Evolutionary conservation across 257 asterid genomes (phyloP).

Genomic region (Penstemon davidsonii): DNA sequence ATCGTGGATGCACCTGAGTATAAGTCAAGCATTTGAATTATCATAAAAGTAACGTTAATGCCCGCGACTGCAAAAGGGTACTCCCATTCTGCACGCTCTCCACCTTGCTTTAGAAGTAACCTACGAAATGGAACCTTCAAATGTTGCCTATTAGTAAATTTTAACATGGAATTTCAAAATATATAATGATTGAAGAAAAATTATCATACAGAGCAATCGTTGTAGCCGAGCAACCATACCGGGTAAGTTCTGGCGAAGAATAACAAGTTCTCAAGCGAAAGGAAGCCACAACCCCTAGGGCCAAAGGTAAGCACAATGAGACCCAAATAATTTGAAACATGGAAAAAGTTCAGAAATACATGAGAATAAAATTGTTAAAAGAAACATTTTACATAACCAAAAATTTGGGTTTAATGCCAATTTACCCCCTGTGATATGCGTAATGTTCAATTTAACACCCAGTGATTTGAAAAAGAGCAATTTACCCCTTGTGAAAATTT

Average conservation of each 20-base stretch:
- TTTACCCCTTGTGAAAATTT: no score
- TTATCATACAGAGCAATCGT: conserved; percentile 19
- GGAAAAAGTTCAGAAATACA: conserved; percentile 7
- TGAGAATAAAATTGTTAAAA: not conserved
- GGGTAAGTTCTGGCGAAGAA: conserved; percentile 74
- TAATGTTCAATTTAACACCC: no score
- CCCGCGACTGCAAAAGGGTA: conserved; percentile 98
- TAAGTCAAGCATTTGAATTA: conserved; percentile 89
- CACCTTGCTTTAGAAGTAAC: conserved; percentile 77
- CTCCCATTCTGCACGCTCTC: conserved; percentile 83
- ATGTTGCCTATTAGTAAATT: conserved; percentile 57
- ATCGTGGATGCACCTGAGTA: conserved; percentile 49
- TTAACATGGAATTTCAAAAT: not conserved
- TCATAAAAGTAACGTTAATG: conserved; percentile 78
- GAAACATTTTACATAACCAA: no score
- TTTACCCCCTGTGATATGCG: no score
- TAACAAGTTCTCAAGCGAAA: conserved; percentile 90
- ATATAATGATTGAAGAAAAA: conserved; percentile 5
- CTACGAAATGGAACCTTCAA: conserved; percentile 85
- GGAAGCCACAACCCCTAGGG: conserved; percentile 88
- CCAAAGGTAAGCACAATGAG: conserved; percentile 34
- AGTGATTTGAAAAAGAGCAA: no score
- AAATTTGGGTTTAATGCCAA: no score
- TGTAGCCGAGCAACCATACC: conserved; percentile 57
- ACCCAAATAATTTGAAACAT: conserved; percentile 1